phyloP scores from a whole-genome alignment of 768 basidiomycete species.

The Coprinopsis cinerea region DNA sequence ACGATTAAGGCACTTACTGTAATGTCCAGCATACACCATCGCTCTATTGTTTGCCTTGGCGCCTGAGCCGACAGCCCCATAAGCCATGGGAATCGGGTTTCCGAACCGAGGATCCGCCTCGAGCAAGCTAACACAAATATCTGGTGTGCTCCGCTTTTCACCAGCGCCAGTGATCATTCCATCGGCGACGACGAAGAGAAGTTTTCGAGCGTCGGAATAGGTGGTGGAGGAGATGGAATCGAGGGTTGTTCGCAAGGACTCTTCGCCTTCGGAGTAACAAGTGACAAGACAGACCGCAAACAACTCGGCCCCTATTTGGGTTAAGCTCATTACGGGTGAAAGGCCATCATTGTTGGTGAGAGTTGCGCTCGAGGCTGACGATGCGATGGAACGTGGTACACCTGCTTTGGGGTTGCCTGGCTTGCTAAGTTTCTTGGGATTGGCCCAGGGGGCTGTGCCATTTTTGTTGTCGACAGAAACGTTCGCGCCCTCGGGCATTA shows the following conservation, averaged over 20 bases:
- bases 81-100: slow-evolving; percentile 92
- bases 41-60: slow-evolving; percentile 88
- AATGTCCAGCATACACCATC: slow-evolving; percentile 99
- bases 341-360: slow-evolving; percentile 40
- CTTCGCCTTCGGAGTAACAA: slow-evolving; percentile 96
- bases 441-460: slow-evolving; percentile 94
- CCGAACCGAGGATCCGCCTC: slow-evolving; percentile 96
- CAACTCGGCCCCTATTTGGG: slow-evolving; percentile 91
- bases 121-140: slow-evolving; percentile 87
- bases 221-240: slow-evolving; percentile 89
- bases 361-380: slow-evolving; percentile 52
- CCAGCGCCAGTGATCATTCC: slow-evolving; percentile 99
- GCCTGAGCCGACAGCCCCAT: slow-evolving; percentile 85
- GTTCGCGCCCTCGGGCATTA: slow-evolving; percentile 96
- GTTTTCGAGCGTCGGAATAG: slow-evolving; percentile 89
- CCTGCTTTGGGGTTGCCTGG: slow-evolving; percentile 32
- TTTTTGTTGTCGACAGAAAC: slow-evolving; percentile 84
- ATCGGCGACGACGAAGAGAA: slow-evolving; percentile 92
- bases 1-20: slow-evolving; percentile 55
- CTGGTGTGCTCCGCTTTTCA: slow-evolving; percentile 93
- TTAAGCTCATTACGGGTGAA: slow-evolving; percentile 71
- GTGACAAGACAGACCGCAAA: slow-evolving; percentile 96
- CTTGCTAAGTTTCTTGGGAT: slow-evolving; percentile 50
- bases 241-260: slow-evolving; percentile 83
- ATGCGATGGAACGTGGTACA: slow-evolving; percentile 43